Evolutionary conservation across 2,329 filamentous ascomycete species (phyloP), one percentile per base, ranked within the genome.

Genomic region (Ramichloridium luteum): DNA sequence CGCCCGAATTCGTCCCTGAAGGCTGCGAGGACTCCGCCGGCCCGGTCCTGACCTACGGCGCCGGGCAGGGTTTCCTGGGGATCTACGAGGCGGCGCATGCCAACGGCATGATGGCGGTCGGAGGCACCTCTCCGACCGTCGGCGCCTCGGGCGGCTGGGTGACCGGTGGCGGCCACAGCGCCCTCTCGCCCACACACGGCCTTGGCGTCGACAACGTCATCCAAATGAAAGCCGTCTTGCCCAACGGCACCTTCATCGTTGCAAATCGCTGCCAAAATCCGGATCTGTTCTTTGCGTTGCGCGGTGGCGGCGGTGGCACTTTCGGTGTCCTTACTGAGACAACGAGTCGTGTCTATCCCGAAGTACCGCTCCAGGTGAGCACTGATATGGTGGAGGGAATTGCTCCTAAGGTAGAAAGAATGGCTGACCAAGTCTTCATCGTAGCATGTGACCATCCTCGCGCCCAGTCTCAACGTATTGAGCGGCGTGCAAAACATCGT

Each of bases 241-340:
- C 45, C 6, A 37, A 44, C 26, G 48, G 48, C 16, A 38, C 32
- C 4, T 41, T 40, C 20, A 33, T 48, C 15, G 44, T 36, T 6
- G 45, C 45, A 8, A 48, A 48, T 20, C 44, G 48, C 5, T 47
- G 47, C 2, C 47, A 54, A 5, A 53, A 73, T 36, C 39, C 59
- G 0, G 69, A 74, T 35, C 54, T 76, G 8, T 72, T 59, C 49
- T 57, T 54, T 37, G 68, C 64, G 1, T 58, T 74, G 4, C 65
- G 67, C 32, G 72, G 70, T 6, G 46, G 47, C 16, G 70, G 71
- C 11, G 70, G 64, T 49, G 25, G 12, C 12, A 41, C 42, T 3
- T 43, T 40, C 26, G 45, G 41, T 9, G 41, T 48, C 13, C 41
- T 35, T 17, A 39, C 36, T 27, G 40, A 43, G 29, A 37, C 39